These are phyloP conservation scores for Ceratocystiopsis minuta DNA, from an alignment of 2,329 filamentous ascomycete genomes.

Conservation along the genomic window DNA sequence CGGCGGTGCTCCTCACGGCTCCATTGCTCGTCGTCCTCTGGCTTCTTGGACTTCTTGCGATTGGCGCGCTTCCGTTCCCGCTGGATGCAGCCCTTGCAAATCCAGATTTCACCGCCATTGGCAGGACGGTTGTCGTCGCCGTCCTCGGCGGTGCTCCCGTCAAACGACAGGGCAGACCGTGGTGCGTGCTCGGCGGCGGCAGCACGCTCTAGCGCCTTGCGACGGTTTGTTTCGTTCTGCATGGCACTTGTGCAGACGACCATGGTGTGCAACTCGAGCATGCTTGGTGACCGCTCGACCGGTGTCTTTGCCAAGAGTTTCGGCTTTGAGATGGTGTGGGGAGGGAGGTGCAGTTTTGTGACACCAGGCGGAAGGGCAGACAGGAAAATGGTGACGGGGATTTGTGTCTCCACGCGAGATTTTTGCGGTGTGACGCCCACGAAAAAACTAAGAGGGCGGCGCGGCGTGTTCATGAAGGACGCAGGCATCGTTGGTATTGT, in stretches of 20 bases:
- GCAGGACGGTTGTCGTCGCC: slow-evolving; percentile 56
- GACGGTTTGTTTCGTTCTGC: slow-evolving; percentile 47
- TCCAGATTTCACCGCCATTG: slow-evolving; percentile 85
- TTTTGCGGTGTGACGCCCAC: slow-evolving; percentile 55
- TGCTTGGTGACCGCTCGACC: slow-evolving; percentile 49
- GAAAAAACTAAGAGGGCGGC: slow-evolving; percentile 6
- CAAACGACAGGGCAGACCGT: slow-evolving; percentile 15
- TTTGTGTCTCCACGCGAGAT: slow-evolving; percentile 91
- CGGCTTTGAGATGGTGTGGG: slow-evolving; percentile 83
- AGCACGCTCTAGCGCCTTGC: slow-evolving; percentile 48
- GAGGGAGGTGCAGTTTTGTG: slow-evolving; percentile 68
- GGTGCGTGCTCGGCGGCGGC: slow-evolving; percentile 23
- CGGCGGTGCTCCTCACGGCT: slow-evolving; percentile 60
- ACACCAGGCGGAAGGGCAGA: slow-evolving; percentile 57
- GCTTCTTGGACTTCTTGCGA: slow-evolving; percentile 83
- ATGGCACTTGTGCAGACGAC: slow-evolving; percentile 89
- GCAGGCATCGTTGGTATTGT: too few species aligned
- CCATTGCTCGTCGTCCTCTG: slow-evolving; percentile 82
- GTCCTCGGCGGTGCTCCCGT: slow-evolving; percentile 39
- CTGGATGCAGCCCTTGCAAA: slow-evolving; percentile 80
- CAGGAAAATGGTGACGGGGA: slow-evolving; percentile 68
- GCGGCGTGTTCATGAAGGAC: not conserved
- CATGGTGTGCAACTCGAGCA: slow-evolving; percentile 59
- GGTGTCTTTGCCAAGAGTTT: slow-evolving; percentile 67
- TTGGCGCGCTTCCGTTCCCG: slow-evolving; percentile 81